A percentile compares a stretch with the other conserved stretches of the same genome.
phyloP scores from a whole-genome alignment of 306 rosid species.

The Delonix regia region DNA sequence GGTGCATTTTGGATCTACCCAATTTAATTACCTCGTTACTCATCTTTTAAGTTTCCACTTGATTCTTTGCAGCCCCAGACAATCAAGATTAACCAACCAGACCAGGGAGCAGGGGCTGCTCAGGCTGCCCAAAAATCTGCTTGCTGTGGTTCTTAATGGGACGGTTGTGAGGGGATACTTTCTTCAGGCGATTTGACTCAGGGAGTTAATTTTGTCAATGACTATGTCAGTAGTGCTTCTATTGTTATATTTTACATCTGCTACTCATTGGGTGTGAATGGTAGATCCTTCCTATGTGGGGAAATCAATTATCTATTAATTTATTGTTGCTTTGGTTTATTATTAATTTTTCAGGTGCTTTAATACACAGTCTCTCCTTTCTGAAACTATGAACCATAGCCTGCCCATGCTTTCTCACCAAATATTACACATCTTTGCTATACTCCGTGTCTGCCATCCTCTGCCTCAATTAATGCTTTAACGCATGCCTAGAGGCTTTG shows the following conservation, averaged over 20 bases:
- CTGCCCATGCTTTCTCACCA: neutral
- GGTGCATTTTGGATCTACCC: neutral
- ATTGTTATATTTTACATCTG: constrained; percentile 47
- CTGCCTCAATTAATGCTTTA: neutral
- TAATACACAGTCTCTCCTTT: constrained; percentile 22
- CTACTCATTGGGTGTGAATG: constrained; percentile 68
- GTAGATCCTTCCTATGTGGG: constrained; percentile 50
- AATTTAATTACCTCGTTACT: constrained; percentile 8
- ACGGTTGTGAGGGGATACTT: constrained; percentile 32
- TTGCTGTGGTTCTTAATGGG: constrained; percentile 80
- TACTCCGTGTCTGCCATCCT: neutral
- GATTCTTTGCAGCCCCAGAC: constrained; percentile 77
- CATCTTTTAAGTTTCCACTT: constrained; percentile 17
- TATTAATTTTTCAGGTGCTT: constrained; percentile 20
- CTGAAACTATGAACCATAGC: constrained; percentile 19
- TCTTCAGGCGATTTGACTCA: constrained; percentile 41
- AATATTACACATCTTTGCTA: neutral
- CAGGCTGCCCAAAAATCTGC: constrained; percentile 77
- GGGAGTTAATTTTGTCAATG: constrained; percentile 59
- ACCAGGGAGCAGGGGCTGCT: constrained; percentile 72
- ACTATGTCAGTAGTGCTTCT: constrained; percentile 61
- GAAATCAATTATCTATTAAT: constrained; percentile 57
- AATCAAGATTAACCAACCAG: constrained; percentile 85
- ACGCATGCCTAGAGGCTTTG: neutral
- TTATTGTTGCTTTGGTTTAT: constrained; percentile 36